These are phyloP conservation scores for Penicillium angulare DNA, from an alignment of 495 filamentous ascomycete species.

Conservation along the genomic window DNA sequence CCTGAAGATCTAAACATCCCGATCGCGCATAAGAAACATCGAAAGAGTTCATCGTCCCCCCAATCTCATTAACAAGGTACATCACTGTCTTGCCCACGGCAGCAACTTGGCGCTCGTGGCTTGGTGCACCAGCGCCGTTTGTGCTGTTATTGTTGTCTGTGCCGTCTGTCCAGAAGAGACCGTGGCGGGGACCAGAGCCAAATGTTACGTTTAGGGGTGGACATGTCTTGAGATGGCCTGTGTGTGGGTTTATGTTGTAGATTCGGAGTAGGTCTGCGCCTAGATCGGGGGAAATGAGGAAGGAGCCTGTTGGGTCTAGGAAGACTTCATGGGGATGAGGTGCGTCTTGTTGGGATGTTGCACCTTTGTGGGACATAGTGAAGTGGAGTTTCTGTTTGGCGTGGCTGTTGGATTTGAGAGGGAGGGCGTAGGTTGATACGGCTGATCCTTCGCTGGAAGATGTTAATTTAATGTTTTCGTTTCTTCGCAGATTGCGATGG, in stretches of 20 bases:
- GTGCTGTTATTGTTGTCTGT: conserved; percentile 6
- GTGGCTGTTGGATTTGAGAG: conserved; percentile 16
- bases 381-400: conserved; percentile 51
- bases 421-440: conserved; percentile 38
- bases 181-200: conserved; percentile 69
- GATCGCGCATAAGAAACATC: conserved; percentile 52
- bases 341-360: conserved; percentile 56
- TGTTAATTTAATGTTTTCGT: conserved; percentile 11
- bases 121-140: neutral
- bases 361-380: conserved; percentile 46
- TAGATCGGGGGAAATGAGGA: conserved; percentile 66
- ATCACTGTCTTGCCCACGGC: conserved; percentile 39
- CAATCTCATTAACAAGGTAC: conserved; percentile 64
- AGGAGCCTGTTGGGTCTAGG: conserved; percentile 66
- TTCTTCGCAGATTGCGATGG: neutral
- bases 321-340: conserved; percentile 71
- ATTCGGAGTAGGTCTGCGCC: conserved; percentile 69
- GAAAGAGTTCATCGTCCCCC: conserved; percentile 56
- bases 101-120: conserved; percentile 21
- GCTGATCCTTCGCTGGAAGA: conserved; percentile 29
- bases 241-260: conserved; percentile 51
- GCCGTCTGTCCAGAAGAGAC: conserved; percentile 49
- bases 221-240: conserved; percentile 27
- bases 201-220: conserved; percentile 29
- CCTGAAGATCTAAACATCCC: conserved; percentile 39